Conservation (phyloP, 305 asterid genomes). For the Plantago lanceolata region DNA sequence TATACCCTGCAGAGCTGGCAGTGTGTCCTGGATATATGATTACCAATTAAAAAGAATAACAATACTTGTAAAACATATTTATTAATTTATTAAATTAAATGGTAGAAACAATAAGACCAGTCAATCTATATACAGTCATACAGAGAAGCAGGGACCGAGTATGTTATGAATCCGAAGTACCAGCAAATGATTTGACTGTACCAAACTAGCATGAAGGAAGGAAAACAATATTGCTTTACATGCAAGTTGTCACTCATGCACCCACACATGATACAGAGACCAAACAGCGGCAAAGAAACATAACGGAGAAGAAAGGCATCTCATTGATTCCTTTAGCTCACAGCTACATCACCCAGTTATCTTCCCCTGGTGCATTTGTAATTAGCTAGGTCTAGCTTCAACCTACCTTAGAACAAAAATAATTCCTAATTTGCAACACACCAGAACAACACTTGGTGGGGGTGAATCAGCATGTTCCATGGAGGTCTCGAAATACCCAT, state of each 20-base stretch:
- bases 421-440: constrained; percentile 13
- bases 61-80: constrained; percentile 9
- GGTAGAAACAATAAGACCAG: constrained; percentile 18
- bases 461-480: background rate
- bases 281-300: background rate
- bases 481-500: constrained; percentile 1
- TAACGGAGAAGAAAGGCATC: background rate
- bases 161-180: constrained; percentile 16
- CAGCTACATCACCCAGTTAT: background rate
- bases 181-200: background rate
- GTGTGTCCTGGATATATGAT: constrained; percentile 61
- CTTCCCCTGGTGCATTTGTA: background rate
- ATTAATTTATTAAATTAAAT: constrained; percentile 11
- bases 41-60: constrained; percentile 21
- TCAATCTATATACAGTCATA: constrained; percentile 15
- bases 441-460: background rate
- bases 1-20: constrained; percentile 73
- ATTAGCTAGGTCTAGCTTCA: background rate
- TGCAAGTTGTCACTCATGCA: constrained; percentile 1
- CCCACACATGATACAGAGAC: constrained; percentile 6
- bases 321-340: background rate
- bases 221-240: background rate
- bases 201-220: constrained; percentile 9
- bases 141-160: constrained; percentile 11
- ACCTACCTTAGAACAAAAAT: background rate